phyloP scores from a whole-genome alignment of 345 rosid genomes.

The Murraya paniculata region DNA sequence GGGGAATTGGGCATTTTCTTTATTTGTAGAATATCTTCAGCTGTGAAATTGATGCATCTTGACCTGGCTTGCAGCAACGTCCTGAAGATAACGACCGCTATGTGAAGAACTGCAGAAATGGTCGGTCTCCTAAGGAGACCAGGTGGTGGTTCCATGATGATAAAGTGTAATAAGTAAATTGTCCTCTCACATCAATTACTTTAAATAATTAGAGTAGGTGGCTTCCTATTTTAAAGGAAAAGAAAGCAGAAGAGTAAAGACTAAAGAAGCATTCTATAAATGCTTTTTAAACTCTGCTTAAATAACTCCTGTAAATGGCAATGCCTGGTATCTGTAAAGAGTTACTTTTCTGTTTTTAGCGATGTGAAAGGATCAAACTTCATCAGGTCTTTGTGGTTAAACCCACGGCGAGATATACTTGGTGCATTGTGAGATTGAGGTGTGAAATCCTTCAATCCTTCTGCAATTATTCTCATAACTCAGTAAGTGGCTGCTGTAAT shows the following conservation, averaged over 20 bases:
- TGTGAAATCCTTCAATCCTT: background rate
- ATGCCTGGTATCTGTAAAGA: constrained; percentile 25
- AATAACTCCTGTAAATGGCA: constrained; percentile 29
- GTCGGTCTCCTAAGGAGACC: constrained; percentile 98
- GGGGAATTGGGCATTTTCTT: background rate
- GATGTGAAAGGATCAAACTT: background rate
- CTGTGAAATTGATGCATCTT: background rate
- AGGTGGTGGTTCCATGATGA: constrained; percentile 99
- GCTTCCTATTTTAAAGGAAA: constrained; percentile 19
- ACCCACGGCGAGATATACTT: background rate
- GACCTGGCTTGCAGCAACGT: constrained; percentile 67
- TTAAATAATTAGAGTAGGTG: constrained; percentile 24
- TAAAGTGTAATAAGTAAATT: constrained; percentile 52
- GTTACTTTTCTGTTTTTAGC: constrained; percentile 19
- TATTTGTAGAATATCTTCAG: background rate
- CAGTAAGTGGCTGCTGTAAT: background rate
- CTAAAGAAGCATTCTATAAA: constrained; percentile 23
- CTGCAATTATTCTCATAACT: background rate
- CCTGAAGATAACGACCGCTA: constrained; percentile 97
- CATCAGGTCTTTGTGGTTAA: background rate
- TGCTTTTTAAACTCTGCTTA: constrained; percentile 17
- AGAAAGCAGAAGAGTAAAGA: constrained; percentile 8
- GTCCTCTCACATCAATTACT: constrained; percentile 17
- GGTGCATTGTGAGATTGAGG: background rate
- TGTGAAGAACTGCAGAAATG: constrained; percentile 92